A percentile compares a stretch with the other conserved stretches of the same genome.
Evolutionary conservation across 2,329 filamentous ascomycete species (phyloP).

Genomic region (Orbilia oligospora): DNA sequence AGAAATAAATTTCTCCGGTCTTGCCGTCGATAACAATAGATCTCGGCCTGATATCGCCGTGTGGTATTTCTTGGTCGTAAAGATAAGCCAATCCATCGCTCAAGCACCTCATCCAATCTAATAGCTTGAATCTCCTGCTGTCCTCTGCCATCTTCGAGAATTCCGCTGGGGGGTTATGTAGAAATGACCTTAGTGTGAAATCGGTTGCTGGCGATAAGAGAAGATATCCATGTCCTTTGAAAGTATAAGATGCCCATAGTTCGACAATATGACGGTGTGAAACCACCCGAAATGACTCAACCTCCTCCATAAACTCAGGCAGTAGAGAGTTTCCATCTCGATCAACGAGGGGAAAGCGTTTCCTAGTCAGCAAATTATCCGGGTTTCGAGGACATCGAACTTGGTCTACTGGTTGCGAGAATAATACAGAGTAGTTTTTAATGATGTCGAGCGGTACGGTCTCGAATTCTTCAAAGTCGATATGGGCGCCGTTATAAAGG

Average conservation of each 20-base stretch:
- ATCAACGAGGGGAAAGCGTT: constrained; percentile 71
- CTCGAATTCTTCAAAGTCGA: constrained; percentile 77
- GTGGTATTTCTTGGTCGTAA: constrained; percentile 76
- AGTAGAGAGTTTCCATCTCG: constrained; percentile 69
- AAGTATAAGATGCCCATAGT: constrained; percentile 79
- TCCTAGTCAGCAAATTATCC: constrained; percentile 73
- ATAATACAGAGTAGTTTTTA: constrained; percentile 67
- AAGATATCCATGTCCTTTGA: constrained; percentile 75
- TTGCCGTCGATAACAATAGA: constrained; percentile 76
- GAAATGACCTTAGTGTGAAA: constrained; percentile 77
- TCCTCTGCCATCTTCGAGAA: constrained; percentile 76
- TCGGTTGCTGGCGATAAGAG: constrained; percentile 78
- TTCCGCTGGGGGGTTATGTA: constrained; percentile 75
- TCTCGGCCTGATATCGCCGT: constrained; percentile 79
- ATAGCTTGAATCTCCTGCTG: constrained; percentile 73
- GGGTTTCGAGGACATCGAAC: constrained; percentile 76
- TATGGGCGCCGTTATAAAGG: constrained; percentile 74
- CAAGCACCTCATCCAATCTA: constrained; percentile 83
- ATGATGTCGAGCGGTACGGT: constrained; percentile 78
- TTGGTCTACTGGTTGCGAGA: constrained; percentile 72
- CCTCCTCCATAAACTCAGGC: constrained; percentile 74
- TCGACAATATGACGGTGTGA: constrained; percentile 79
- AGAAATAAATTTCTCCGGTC: constrained; percentile 77
- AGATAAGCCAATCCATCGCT: constrained; percentile 78
- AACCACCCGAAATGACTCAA: constrained; percentile 73